These are phyloP conservation scores for Rhododendron molle DNA, from an alignment of 148 eudicot species.

Conservation along the genomic window DNA sequence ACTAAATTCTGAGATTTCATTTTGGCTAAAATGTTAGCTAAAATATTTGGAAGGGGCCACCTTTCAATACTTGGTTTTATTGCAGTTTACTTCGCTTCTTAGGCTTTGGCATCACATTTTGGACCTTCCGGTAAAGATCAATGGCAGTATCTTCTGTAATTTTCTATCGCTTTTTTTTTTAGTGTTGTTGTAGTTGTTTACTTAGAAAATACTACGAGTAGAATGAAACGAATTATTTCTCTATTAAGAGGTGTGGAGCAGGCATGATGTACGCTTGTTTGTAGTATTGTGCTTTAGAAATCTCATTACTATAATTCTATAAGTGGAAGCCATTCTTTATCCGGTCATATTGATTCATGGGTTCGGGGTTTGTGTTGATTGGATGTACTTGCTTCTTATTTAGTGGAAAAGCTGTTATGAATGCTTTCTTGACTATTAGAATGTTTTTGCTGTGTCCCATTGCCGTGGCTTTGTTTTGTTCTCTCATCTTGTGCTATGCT, in stretches of 20 bases:
- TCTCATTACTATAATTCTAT: neutral
- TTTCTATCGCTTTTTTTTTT: neutral
- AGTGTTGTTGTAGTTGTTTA: neutral
- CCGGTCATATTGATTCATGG: neutral
- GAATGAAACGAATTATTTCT: neutral
- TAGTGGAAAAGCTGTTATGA: neutral
- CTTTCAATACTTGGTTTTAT: neutral
- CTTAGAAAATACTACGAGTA: neutral
- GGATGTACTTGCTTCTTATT: neutral
- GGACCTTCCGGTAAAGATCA: too few relatives aligned
- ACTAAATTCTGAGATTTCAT: neutral
- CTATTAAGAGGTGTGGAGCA: neutral
- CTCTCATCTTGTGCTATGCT: neutral
- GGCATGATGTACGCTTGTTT: neutral
- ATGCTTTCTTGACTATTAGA: neutral
- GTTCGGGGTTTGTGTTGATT: neutral
- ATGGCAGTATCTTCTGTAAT: neutral
- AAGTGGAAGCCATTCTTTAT: neutral
- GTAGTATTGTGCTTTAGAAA: neutral
- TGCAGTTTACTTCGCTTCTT: neutral
- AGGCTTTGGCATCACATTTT: neutral
- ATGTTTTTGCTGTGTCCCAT: neutral
- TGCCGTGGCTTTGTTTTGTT: neutral
- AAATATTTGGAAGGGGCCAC: neutral
- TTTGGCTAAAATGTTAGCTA: neutral